These are phyloP conservation scores for Chlamydomonas applanata DNA, from an alignment of 139 green algal species.

Conservation along the genomic window DNA sequence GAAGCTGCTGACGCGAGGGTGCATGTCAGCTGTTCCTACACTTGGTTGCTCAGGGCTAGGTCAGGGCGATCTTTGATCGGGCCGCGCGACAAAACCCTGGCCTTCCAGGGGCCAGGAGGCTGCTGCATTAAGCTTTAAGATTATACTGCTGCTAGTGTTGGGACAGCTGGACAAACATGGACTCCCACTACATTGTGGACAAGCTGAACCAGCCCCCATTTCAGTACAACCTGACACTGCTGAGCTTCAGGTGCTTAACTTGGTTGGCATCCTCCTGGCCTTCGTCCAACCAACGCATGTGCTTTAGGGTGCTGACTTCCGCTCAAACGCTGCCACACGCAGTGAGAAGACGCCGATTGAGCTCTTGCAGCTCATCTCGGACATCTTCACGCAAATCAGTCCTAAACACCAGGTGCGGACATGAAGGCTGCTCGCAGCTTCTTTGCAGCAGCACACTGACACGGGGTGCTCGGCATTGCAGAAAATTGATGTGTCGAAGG, in stretches of 20 bases:
- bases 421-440: neutral
- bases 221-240: conserved; percentile 38
- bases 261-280: conserved; percentile 1
- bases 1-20: too few species aligned
- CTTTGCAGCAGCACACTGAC: neutral
- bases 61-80: too few species aligned
- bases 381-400: conserved; percentile 51
- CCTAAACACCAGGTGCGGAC: conserved; percentile 52
- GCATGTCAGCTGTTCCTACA: too few species aligned
- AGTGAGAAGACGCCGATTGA: conserved; percentile 52
- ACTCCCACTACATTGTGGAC: conserved; percentile 58
- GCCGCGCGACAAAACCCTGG: too few species aligned
- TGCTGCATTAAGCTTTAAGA: too few species aligned
- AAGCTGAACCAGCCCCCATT: conserved; percentile 55
- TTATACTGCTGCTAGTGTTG: too few species aligned
- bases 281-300: neutral
- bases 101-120: too few species aligned
- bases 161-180: conserved; percentile 35
- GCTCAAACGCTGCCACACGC: neutral
- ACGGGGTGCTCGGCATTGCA: conserved; percentile 11
- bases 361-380: conserved; percentile 53
- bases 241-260: conserved; percentile 61
- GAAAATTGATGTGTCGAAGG: conserved; percentile 41
- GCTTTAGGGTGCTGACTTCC: neutral
- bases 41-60: too few species aligned